Evolutionary conservation across 108 stramenopile species (phyloP).

Genomic region (Parietichytrium sp.): DNA sequence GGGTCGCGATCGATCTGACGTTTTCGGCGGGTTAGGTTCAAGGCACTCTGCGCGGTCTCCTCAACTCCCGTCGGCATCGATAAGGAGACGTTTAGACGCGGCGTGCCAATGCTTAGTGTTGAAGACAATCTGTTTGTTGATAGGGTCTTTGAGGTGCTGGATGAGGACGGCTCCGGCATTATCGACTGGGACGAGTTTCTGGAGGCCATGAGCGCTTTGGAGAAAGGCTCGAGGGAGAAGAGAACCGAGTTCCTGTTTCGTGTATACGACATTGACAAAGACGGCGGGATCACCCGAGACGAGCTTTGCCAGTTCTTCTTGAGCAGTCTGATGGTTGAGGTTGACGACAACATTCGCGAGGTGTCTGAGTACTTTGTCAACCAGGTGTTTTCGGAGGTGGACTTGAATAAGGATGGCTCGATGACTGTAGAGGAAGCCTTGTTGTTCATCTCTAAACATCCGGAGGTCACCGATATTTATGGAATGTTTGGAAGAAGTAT

Average conservation of each 20-base stretch:
- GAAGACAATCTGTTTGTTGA: conserved; percentile 42
- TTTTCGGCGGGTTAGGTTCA: too few species aligned
- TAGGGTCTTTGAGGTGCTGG: conserved; percentile 39
- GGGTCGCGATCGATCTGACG: too few species aligned
- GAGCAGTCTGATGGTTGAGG: conserved; percentile 32
- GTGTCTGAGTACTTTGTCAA: conserved; percentile 27
- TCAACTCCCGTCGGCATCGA: conserved; percentile 21
- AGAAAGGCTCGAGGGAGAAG: conserved; percentile 33
- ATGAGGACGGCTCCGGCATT: conserved; percentile 40
- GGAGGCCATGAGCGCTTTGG: conserved; percentile 34
- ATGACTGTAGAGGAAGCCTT: conserved; percentile 34
- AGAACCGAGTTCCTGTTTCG: conserved; percentile 35
- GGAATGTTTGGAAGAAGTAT: conserved; percentile 42
- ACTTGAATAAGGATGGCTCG: conserved; percentile 8
- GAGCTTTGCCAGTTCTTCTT: not conserved
- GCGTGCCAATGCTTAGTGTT: conserved; percentile 40
- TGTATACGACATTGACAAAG: conserved; percentile 41
- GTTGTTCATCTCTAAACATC: conserved; percentile 1
- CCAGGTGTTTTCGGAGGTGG: not conserved
- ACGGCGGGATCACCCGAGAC: conserved; percentile 26
- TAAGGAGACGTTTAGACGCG: conserved; percentile 37
- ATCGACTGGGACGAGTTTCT: conserved; percentile 47
- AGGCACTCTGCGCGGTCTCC: conserved; percentile 29
- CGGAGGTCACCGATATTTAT: conserved; percentile 33
- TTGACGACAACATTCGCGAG: conserved; percentile 26